Evolutionary conservation across 1,284 basidiomycete genomes (phyloP), one percentile per base, ranked within the genome.

Genomic region (Rhodotorula sp.): DNA sequence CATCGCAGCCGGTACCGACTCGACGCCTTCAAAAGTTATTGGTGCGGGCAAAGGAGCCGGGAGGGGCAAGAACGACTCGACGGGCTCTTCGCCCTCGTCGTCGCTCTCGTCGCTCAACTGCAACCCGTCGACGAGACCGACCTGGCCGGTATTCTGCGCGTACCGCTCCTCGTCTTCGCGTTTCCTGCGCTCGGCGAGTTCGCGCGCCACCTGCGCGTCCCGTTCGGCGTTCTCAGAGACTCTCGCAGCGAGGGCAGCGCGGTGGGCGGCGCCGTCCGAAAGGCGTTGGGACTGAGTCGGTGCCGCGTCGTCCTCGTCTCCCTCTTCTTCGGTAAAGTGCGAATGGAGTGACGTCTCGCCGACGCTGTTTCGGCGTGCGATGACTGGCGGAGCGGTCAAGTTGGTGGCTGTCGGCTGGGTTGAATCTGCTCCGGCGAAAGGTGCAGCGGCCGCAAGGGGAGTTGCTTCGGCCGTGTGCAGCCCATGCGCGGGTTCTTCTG

Each of bases 51-150:
- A 26, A 12, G 53, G 53, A 17, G 53, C 53, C 12, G 53, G 53
- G 15, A 54, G 53, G 15, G 53, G 53, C n/a, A 54, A 26, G 53
- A 54, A 54, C 14, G 53, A 54, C 18, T 54, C 29, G 53, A 54
- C 88, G 20, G 42, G 20, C 42, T 63, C 53, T 1, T 68, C 66
- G 8, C 65, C 69, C 20, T 75, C 74, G 7, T 66, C 66, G 29
- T 71, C 73, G 56, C 73, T 75, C 69, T 76, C 75, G n/a, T 76
- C 75, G 51, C 75, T 76, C 37, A 76, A 58, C 65, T 75, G 67
- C 24, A 76, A 24, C 10, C 67, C 71, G 46, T 76, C 75, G 62
- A 74, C 63, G 6, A 71, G 51, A 0, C 71, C 74, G 18, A 64
- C 57, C 56, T 62, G 61, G 26, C 69, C 62, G 3, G 60, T 45